Evolutionary conservation across 306 rosid genomes (phyloP), one percentile per base, ranked within the genome.

Genomic region (Hippophae tibetana): DNA sequence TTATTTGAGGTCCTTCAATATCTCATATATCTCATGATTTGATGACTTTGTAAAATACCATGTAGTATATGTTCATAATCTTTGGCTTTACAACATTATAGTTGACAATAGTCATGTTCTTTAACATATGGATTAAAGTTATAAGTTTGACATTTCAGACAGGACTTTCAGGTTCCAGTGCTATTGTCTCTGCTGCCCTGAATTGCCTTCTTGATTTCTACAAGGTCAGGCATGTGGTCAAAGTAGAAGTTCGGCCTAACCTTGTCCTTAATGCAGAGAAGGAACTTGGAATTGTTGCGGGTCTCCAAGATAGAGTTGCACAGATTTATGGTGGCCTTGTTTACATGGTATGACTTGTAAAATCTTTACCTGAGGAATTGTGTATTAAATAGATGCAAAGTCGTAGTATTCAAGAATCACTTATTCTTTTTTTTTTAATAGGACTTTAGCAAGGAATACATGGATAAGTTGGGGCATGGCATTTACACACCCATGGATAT

Each of bases 91-190:
- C 38, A 31, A 31, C 38, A 31, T 31, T 31, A 31, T 31, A 31
- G 38, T 31, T 31, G 3, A 31, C 38, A 31, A 31, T 31, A 31
- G 5, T 31, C 38, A 2, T 31, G 38, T 31, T 31, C 38, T 31
- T 31, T 31, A 12, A 49, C n/a, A n/a, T 13, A 1, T 49, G 26
- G 53, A 14, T 49, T 9, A n/a, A 56, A 70, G 47, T 45, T 54
- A 12, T 58, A 43, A 56, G 50, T 74, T 80, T 74, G 72, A 61
- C 71, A 26, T 49, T 49, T 69, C 87, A 85, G 99, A 57, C 82
- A 52, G 99, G 99, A 13, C 95, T 92, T 73, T 92, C 99, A 8
- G 99, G 96, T 57, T 92, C 99, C 8, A 92, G 99, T 66, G 99
- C 85, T 10, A 88, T 88, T 53, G 93, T 82, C 1, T 85, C 86